Base-by-base conservation (phyloP, 352 stramenopile genomes). In the Phytopythium cucurbitacearum region DNA sequence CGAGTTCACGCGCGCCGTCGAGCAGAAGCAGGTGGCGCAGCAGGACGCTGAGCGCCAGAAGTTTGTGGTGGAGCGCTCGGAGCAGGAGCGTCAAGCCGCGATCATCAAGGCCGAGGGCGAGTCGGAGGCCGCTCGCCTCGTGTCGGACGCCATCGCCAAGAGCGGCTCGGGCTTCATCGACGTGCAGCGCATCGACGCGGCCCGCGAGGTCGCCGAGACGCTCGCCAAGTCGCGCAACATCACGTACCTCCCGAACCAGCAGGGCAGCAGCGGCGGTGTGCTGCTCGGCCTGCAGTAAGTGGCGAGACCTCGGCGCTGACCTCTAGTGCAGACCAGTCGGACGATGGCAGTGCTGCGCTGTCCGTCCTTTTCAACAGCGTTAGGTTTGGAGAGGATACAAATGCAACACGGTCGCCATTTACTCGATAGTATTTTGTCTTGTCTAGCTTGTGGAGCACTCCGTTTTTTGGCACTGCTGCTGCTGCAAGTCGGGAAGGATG, bases 1-100 rank as follows among this genome's bases (percentile, higher is more conserved):
- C 9, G 97, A 99, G 69, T 99, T 99, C 75, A 99, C 97, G 66
- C 98, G 97, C 64, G 97, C 98, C 64, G 98, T 99, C 79, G 98
- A 99, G 85, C 73, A 93, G 57, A 99, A 99, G 87, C 97, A 99
- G 79, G 97, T 99, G 35, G 98, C 98, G 36, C 97, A 98, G 64
- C 98, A 99, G 79, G 97, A 99, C 50, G 97, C 98, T 12, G 98
- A 99, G 75, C 94, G 97, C 51, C 95, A 99, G 71, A 98, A 99
- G 69, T 99, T 98, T 67, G 88, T 99, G 13, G 97, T 99, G 48
- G 89, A 95, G 66, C 96, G 95, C 67, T 97, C 97, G n/a, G 97
- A 99, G 64, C 98, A 99, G 76, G 98, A 99, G 76, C 80, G 75
- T 46, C 80, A 97, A 69, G 90, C 91, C 15, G 67, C 84, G 39